phyloP scores from a whole-genome alignment of 257 asterid genomes.

The Forsythia suspensa region DNA sequence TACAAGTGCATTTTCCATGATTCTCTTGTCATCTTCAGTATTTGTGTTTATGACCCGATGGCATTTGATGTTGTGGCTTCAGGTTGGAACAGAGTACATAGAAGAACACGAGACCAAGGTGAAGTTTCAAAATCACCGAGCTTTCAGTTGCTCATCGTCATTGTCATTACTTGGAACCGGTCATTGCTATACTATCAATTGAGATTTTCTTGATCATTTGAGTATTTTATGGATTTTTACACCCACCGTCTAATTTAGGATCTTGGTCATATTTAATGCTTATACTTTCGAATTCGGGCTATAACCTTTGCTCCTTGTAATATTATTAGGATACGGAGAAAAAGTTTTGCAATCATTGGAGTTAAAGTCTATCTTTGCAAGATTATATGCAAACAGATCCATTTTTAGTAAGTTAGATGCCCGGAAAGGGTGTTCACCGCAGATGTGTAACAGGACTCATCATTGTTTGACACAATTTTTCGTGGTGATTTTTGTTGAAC shows the following conservation, averaged over 20 bases:
- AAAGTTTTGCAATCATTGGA: conserved; percentile 79
- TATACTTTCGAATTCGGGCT: conserved; percentile 8
- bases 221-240: background rate
- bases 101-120: conserved; percentile 88
- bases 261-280: conserved; percentile 12
- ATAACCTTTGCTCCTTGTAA: conserved; percentile 12
- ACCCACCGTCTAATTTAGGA: background rate
- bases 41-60: conserved; percentile 9
- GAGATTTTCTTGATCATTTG: background rate
- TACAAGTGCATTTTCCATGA: too few relatives aligned
- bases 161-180: conserved; percentile 82
- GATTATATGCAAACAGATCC: conserved; percentile 57
- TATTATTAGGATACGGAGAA: conserved; percentile 75
- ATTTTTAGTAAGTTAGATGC: conserved; percentile 51
- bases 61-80: conserved; percentile 19
- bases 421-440: conserved; percentile 66
- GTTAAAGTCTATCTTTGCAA: conserved; percentile 93
- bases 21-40: too few relatives aligned
- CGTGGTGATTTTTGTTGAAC: conserved; percentile 40
- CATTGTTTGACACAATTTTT: conserved; percentile 58
- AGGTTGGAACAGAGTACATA: conserved; percentile 45
- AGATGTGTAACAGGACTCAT: conserved; percentile 57
- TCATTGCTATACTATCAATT: conserved; percentile 24
- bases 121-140: conserved; percentile 60
- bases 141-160: conserved; percentile 69